These are phyloP conservation scores for Lachancea kluyveri DNA, from an alignment of 805 yeast species.

Conservation along the genomic window DNA sequence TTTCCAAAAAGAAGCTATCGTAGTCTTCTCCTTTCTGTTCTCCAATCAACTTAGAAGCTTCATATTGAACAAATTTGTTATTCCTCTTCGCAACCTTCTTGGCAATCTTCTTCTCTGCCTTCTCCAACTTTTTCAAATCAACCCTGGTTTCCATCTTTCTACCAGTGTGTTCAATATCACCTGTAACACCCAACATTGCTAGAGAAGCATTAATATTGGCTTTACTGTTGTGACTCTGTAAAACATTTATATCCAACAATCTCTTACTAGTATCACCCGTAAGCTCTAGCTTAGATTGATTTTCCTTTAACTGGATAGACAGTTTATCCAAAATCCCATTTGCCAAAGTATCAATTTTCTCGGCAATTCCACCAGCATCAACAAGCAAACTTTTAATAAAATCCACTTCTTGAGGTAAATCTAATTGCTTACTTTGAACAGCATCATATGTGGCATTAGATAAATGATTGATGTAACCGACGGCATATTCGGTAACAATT, in stretches of 20 bases:
- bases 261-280: slow-evolving; percentile 88
- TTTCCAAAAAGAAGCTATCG: slow-evolving; percentile 90
- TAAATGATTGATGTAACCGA: slow-evolving; percentile 82
- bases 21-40: slow-evolving; percentile 66
- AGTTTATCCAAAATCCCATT: slow-evolving; percentile 42
- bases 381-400: slow-evolving; percentile 60
- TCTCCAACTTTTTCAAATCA: slow-evolving; percentile 92
- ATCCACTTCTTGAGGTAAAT: slow-evolving; percentile 58
- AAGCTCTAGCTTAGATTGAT: slow-evolving; percentile 65
- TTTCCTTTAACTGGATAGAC: slow-evolving; percentile 50
- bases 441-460: slow-evolving; percentile 75
- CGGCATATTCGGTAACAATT: slow-evolving; percentile 80
- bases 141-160: slow-evolving; percentile 90
- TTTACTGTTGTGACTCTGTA: slow-evolving; percentile 53
- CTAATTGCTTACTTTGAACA: slow-evolving; percentile 67
- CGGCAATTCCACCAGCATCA: slow-evolving; percentile 76
- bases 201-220: slow-evolving; percentile 71
- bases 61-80: slow-evolving; percentile 79
- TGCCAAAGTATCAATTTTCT: slow-evolving; percentile 46
- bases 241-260: slow-evolving; percentile 69
- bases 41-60: slow-evolving; percentile 84
- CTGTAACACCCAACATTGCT: slow-evolving; percentile 68
- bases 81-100: slow-evolving; percentile 88
- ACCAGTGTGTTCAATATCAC: slow-evolving; percentile 87
- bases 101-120: slow-evolving; percentile 95